Base-by-base conservation (phyloP, 345 rosid genomes). In the Lumnitzera racemosa region DNA sequence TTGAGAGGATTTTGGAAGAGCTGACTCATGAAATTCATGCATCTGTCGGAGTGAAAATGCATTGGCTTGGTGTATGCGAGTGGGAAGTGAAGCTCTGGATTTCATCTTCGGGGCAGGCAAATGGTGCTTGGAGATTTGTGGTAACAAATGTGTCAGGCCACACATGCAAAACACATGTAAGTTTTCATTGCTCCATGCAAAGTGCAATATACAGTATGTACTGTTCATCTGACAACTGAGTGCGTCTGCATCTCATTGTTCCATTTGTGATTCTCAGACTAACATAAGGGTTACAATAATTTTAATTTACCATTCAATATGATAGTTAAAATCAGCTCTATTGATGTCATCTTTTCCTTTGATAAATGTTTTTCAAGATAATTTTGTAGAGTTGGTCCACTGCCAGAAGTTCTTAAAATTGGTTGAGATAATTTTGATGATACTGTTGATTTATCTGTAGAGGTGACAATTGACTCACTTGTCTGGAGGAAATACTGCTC, bases 81-180 rank as follows among this genome's bases (percentile, higher is more conserved):
- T 90, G 99, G 99, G 99, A 95, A 81, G 91, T 90, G 76, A 86
- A 90, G 83, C 81, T 95, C 64, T 88, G 99, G 97, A 84, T 95
- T 70, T 72, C 75, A 49, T 80, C 94, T 66, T 74, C 82, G 55
- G 97, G 97, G 61, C 76, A 73, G 67, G 92, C 94, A 58, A 88
- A 84, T 72, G 97, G 99, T 51, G 95, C 97, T 63, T 95, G 99
- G 97, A 88, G 99, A 81, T 75, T 95, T 55, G 80, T 83, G 6
- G 90, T 87, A 57, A 80, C 95, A 49, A 95, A 95, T 63, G 84
- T 90, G 70, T 86, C 96, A 55, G 97, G 99, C 56, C 97, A 92
- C 70, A 95, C 99, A 50, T 90, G 92, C 79, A 78, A 81, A 54
- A 77, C 84, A 36, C 89, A 95, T 78, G 99, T 94, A 88, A 86